Base-by-base conservation (phyloP, 305 asterid species). In the Fraxinus albicans region DNA sequence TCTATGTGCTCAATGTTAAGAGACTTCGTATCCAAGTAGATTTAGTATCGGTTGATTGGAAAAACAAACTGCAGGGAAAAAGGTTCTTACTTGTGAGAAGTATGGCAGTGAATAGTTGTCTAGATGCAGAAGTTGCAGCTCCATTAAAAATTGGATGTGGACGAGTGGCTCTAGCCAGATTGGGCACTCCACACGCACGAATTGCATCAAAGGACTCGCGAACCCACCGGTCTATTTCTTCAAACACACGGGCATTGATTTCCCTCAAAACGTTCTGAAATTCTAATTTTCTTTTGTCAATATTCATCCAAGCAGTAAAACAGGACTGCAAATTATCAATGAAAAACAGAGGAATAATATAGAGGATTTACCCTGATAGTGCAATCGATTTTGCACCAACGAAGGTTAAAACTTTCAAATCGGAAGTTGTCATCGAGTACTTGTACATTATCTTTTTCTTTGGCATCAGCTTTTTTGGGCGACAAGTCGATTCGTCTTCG, bases 51-150 rank as follows among this genome's bases (percentile, higher is more conserved):
- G 36, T 38, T 74, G 25, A 76, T n/a, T 60, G 76, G 42, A 80
- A 82, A 58, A 67, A 40, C 77, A 67, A 76, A 67, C 33, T 40
- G 63, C 77, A 81, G 53, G 79, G 82, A 55, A 47, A 77, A 76
- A 82, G 63, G 60, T 63, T 87, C 96, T 90, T 88, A 95, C 99
- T 91, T 1, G 98, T 93, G 87, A 86, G 89, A 79, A 96, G 94
- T 88, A 94, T 88, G 55, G 88, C 97, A 27, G 98, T 90, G 88
- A 86, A 91, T 53, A 96, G 89, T 86, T 91, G 92, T 82, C 89
- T 88, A 50, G 91, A 88, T 70, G 89, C 84, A 80, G 86, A 86
- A 12, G 86, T 82, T 69, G 89, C 86, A 15, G 85, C 84, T 75
- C 69, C 74, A 76, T 82, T 72, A 40, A 93, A 55, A 85, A 92